phyloP scores from a whole-genome alignment of 2,329 filamentous ascomycete genomes.

The Cladosporium sp. region DNA sequence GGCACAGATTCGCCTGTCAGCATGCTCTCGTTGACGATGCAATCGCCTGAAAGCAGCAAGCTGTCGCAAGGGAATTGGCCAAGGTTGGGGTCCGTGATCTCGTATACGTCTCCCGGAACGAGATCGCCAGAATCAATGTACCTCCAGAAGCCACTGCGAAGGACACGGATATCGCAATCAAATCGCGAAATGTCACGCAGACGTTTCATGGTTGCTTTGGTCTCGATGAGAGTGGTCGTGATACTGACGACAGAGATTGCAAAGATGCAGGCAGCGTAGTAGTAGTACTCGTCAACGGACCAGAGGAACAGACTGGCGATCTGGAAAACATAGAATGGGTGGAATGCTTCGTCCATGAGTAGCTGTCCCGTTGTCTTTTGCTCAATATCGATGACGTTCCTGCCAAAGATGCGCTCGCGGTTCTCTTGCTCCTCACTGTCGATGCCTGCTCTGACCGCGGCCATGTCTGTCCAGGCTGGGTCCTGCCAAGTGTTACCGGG shows the following conservation, averaged over 20 bases:
- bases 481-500: slow-evolving; percentile 91
- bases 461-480: slow-evolving; percentile 75
- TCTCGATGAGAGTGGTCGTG: slow-evolving; percentile 81
- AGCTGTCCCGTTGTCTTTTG: slow-evolving; percentile 80
- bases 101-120: slow-evolving; percentile 92
- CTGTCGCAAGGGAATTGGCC: slow-evolving; percentile 89
- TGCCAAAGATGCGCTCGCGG: slow-evolving; percentile 80
- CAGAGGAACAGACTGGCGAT: slow-evolving; percentile 89
- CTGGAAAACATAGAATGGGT: slow-evolving; percentile 98
- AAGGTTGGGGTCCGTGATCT: slow-evolving; percentile 87
- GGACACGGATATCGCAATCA: slow-evolving; percentile 88
- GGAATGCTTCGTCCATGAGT: slow-evolving; percentile 88
- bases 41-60: slow-evolving; percentile 83
- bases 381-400: slow-evolving; percentile 86
- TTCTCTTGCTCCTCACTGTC: slow-evolving; percentile 82
- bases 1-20: slow-evolving; percentile 94
- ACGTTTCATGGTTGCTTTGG: slow-evolving; percentile 82
- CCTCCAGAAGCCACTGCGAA: slow-evolving; percentile 93
- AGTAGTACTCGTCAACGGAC: slow-evolving; percentile 96
- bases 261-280: slow-evolving; percentile 93
- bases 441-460: slow-evolving; percentile 68
- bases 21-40: slow-evolving; percentile 99
- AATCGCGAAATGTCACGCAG: slow-evolving; percentile 88
- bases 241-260: slow-evolving; percentile 92
- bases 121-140: slow-evolving; percentile 80